Percentiles rank a stretch among this genome's conserved stretches.
Conservation (phyloP, 208 protist species). For the Acanthamoeba lenticulata region DNA sequence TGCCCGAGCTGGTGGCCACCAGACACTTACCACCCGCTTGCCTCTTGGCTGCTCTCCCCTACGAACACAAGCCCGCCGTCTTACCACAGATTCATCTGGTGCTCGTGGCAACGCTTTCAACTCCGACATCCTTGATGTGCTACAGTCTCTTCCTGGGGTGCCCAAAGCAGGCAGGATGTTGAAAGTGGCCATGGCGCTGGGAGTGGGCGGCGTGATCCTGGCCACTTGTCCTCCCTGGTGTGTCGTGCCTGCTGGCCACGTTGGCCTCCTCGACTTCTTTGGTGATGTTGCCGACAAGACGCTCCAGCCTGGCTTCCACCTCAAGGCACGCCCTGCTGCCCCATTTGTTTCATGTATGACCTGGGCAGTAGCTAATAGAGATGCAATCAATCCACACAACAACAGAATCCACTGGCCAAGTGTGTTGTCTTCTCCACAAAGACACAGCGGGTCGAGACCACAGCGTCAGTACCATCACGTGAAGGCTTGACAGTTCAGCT, state of each 20-base stretch:
- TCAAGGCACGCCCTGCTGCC: background rate
- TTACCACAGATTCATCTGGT: no score
- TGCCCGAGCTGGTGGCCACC: no score
- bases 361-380: no score
- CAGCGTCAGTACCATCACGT: conserved; percentile 41
- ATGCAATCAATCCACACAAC: no score
- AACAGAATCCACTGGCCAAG: conserved; percentile 42
- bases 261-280: conserved; percentile 57
- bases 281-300: background rate
- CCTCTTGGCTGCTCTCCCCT: no score
- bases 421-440: conserved; percentile 66
- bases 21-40: no score
- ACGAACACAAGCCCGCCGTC: no score
- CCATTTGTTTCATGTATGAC: background rate
- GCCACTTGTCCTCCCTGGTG: background rate
- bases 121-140: no score
- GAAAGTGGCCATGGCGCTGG: no score
- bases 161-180: no score
- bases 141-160: no score
- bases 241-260: conserved; percentile 60
- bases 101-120: no score
- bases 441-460: conserved; percentile 50
- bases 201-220: background rate
- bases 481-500: conserved; percentile 67
- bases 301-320: conserved; percentile 20